A percentile compares a stretch with the other conserved stretches of the same genome.
These are phyloP conservation scores for Butyriboletus regius DNA, from an alignment of 1,284 basidiomycete genomes.

Conservation along the genomic window DNA sequence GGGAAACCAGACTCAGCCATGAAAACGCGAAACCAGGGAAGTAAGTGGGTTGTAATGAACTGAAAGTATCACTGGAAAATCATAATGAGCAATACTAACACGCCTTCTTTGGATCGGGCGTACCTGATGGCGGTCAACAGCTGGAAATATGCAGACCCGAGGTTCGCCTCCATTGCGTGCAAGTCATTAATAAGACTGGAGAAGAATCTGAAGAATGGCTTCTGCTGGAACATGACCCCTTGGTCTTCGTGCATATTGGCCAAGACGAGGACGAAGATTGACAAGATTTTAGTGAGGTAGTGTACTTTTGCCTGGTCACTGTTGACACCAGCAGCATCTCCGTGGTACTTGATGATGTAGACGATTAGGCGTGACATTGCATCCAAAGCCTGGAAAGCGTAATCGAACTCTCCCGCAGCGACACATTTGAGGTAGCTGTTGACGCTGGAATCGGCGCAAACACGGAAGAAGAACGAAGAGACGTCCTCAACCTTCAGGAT, in stretches of 20 bases:
- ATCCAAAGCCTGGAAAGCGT: constrained; percentile 87
- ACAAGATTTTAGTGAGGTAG: constrained; percentile 95
- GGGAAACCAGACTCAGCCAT: constrained; percentile 94
- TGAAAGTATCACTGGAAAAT: constrained; percentile 76
- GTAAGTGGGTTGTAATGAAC: constrained; percentile 90
- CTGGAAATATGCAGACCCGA: constrained; percentile 84
- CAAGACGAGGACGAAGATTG: constrained; percentile 92
- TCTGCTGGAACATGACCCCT: constrained; percentile 86
- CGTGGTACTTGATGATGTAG: constrained; percentile 99
- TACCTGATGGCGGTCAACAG: constrained; percentile 83
- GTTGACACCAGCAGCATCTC: constrained; percentile 80
- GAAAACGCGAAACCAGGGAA: constrained; percentile 98
- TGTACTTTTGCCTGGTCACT: constrained; percentile 92
- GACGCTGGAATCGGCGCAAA: constrained; percentile 92
- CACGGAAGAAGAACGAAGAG: constrained; percentile 96
- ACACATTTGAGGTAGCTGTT: constrained; percentile 85
- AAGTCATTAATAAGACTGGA: constrained; percentile 92
- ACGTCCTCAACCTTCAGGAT: constrained; percentile 94
- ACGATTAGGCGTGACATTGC: constrained; percentile 92
- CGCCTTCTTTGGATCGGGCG: constrained; percentile 8
- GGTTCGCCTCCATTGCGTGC: constrained; percentile 71
- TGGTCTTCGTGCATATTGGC: constrained; percentile 94
- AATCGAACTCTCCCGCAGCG: constrained; percentile 67
- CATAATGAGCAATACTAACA: constrained; percentile 13
- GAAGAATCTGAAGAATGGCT: constrained; percentile 98